Base-by-base conservation (phyloP, 805 yeast species). In the Hanseniaspora pseudoguilliermondii region DNA sequence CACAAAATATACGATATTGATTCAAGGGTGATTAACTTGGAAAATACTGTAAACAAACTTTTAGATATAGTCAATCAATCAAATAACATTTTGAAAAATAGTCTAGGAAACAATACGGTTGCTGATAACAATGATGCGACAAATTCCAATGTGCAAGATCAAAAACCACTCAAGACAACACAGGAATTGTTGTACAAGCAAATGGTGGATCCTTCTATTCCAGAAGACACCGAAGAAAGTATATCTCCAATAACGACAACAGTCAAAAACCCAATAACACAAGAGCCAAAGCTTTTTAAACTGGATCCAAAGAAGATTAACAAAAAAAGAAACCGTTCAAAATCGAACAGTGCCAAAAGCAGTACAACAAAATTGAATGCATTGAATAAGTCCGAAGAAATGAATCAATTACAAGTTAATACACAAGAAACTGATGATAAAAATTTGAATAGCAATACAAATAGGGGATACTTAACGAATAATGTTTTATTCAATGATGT, bases 51-150 rank as follows among this genome's bases (percentile, higher is more conserved):
- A 21, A 60, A 62, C 35, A 61, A 62, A 25, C 49, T 68, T 6
- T 59, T 64, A 20, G 57, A 59, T 29, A 61, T 60, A 15, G 56
- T 68, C 10, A 64, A 61, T 13, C 58, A 61, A 32, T 66, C 66
- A 52, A 62, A 60, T 13, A 38, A 55, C 7, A 51, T 61, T 13
- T 58, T 62, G 15, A 44, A 57, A 36, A 57, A 59, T 25, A 41
- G 59, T 49, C 57, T 60, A 27, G 29, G 48, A 18, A 55, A 55
- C 35, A 40, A 54, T 25, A 46, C 42, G 21, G 34, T 25, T 44
- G 44, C 32, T 32, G 46, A 38, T 16, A 51, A 49, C 2, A 34
- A 41, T 25, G 40, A 36, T 25, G 40, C 44, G 11, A 54, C 41
- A 13, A 50, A 52, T 32, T 42, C 54, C 20, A 20, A 18, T 36